Percentiles rank a stretch among this genome's conserved stretches.
Evolutionary conservation across 1,139 yeast genomes (phyloP).

Genomic region (Blastobotrys arbuscula): DNA sequence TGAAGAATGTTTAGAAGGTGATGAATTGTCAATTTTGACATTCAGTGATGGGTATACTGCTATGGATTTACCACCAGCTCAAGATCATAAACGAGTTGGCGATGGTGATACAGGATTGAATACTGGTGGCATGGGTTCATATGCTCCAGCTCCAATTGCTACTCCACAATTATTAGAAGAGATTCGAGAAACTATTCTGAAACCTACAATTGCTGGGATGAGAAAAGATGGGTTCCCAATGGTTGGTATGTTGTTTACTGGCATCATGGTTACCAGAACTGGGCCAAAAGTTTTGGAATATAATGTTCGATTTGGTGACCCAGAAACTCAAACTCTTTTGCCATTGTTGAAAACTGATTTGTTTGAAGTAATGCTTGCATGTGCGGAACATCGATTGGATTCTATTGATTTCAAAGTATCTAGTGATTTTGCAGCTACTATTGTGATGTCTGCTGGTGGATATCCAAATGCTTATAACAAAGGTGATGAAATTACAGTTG

Average conservation of each 20-base stretch:
- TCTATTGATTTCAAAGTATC: constrained; percentile 64
- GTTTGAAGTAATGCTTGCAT: constrained; percentile 87
- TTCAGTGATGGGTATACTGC: constrained; percentile 91
- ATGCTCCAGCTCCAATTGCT: constrained; percentile 95
- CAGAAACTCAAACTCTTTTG: constrained; percentile 95
- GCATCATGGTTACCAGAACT: constrained; percentile 75
- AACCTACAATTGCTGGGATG: constrained; percentile 96
- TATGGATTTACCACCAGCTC: constrained; percentile 92
- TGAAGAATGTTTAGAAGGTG: constrained; percentile 95
- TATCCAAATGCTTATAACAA: constrained; percentile 84
- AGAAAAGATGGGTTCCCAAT: constrained; percentile 93
- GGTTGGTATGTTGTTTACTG: constrained; percentile 95
- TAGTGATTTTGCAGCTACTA: constrained; percentile 68
- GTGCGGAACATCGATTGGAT: constrained; percentile 92
- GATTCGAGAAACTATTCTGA: constrained; percentile 67
- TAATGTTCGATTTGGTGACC: constrained; percentile 97
- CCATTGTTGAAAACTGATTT: constrained; percentile 88
- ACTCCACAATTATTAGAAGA: constrained; percentile 61
- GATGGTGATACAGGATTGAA: constrained; percentile 91
- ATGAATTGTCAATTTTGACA: constrained; percentile 89
- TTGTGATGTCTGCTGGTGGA: constrained; percentile 95
- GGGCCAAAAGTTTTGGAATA: constrained; percentile 96
- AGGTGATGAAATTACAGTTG: constrained; percentile 76
- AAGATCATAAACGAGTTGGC: constrained; percentile 94
- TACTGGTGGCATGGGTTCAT: constrained; percentile 99